Evolutionary conservation across 805 yeast species (phyloP).

Genomic region (Starmerella potacharoeniae): DNA sequence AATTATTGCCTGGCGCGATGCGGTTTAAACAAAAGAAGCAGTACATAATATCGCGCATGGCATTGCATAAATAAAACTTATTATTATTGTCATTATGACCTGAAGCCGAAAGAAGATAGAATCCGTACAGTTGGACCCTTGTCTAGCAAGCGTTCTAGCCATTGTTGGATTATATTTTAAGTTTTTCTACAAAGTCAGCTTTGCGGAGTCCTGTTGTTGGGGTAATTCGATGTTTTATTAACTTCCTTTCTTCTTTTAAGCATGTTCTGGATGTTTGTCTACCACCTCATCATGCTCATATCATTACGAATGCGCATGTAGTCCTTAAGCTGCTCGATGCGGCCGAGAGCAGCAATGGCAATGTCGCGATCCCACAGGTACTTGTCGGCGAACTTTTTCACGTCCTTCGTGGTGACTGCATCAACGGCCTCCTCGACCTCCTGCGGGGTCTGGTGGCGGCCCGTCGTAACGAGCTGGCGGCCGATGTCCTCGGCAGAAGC

Average conservation of each 20-base stretch:
- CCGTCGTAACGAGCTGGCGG: conserved; percentile 91
- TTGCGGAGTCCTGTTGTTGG: background rate
- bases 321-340: conserved; percentile 58
- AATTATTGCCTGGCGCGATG: no score
- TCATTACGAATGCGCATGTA: conserved; percentile 47
- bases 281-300: conserved; percentile 34
- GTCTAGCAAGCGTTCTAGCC: no score
- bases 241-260: background rate
- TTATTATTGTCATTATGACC: no score
- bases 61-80: no score
- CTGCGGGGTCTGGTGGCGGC: conserved; percentile 60
- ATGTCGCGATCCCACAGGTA: conserved; percentile 66
- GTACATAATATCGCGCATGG: no score
- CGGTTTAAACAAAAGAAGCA: no score
- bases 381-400: conserved; percentile 79
- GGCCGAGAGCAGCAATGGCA: conserved; percentile 87
- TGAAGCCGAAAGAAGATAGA: no score
- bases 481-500: conserved; percentile 97
- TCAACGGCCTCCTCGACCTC: conserved; percentile 68
- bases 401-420: conserved; percentile 63
- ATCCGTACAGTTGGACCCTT: no score
- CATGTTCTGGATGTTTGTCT: conserved; percentile 6
- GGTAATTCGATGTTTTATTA: background rate
- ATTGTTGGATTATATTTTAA: no score
- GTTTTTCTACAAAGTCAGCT: no score